phyloP scores from a whole-genome alignment of 2,329 filamentous ascomycete genomes.

The Cladophialophora bantiana region DNA sequence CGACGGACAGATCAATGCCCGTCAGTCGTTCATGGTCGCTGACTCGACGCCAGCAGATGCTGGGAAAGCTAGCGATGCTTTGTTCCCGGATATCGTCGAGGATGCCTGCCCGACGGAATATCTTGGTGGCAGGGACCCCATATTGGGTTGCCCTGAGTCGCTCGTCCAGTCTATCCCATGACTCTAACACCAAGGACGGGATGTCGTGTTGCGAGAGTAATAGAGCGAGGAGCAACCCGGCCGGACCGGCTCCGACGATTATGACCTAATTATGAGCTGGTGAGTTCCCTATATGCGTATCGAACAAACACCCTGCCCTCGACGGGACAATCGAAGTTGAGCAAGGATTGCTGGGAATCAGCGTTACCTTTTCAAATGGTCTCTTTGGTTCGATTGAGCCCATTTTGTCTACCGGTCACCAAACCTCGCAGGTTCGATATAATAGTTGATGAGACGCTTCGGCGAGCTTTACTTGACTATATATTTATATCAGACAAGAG shows the following conservation, averaged over 20 bases:
- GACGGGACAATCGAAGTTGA: neutral
- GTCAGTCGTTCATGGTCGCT: constrained; percentile 24
- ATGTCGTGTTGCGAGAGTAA: constrained; percentile 36
- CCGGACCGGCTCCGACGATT: constrained; percentile 46
- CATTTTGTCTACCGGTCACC: constrained; percentile 1
- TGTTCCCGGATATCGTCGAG: constrained; percentile 56
- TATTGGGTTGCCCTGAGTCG: constrained; percentile 65
- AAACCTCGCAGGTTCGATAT: neutral
- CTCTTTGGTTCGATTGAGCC: constrained; percentile 21
- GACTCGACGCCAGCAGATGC: constrained; percentile 28
- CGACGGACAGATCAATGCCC: constrained; percentile 25
- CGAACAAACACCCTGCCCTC: neutral
- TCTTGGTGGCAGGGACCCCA: constrained; percentile 63
- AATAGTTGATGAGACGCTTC: neutral
- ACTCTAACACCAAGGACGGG: constrained; percentile 22
- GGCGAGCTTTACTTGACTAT: neutral
- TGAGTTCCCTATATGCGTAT: neutral
- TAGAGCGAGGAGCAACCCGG: constrained; percentile 44
- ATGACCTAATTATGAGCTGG: constrained; percentile 18
- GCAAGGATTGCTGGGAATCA: neutral
- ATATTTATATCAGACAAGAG: neutral
- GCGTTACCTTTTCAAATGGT: constrained; percentile 25
- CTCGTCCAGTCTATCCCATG: constrained; percentile 26
- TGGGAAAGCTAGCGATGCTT: constrained; percentile 39
- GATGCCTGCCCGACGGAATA: constrained; percentile 65